Conservation (phyloP, 2,329 filamentous ascomycete genomes). For the Plectosphaerella plurivora region DNA sequence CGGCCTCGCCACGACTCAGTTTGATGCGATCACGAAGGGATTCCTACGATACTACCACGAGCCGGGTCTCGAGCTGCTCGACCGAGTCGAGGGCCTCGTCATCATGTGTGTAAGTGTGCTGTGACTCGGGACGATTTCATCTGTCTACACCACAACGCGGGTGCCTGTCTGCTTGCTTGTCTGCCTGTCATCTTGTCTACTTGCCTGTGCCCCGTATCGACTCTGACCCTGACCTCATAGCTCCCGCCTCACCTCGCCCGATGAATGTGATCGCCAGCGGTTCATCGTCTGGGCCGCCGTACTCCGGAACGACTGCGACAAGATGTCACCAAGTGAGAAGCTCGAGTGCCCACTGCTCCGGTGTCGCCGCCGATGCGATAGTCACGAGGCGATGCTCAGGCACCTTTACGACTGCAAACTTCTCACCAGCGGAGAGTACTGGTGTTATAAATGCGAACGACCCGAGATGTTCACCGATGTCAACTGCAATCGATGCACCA, state of each 20-base stretch:
- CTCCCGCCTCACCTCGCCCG: constrained; percentile 35
- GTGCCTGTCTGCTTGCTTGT: not conserved
- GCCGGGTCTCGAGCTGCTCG: constrained; percentile 7
- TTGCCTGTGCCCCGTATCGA: not conserved
- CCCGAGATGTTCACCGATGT: constrained; percentile 48
- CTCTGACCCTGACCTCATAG: constrained; percentile 21
- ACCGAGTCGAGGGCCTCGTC: constrained; percentile 11
- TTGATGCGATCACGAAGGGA: constrained; percentile 24
- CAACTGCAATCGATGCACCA: constrained; percentile 44
- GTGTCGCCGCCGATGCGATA: constrained; percentile 43
- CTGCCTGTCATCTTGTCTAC: not conserved
- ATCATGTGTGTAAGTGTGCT: constrained; percentile 28
- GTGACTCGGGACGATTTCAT: not conserved
- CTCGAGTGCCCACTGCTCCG: constrained; percentile 47
- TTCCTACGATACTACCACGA: constrained; percentile 18
- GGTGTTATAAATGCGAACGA: constrained; percentile 50
- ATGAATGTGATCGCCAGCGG: constrained; percentile 47
- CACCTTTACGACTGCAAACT: constrained; percentile 45
- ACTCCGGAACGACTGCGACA: constrained; percentile 44
- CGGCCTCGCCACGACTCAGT: constrained; percentile 25
- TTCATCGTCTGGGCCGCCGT: constrained; percentile 55
- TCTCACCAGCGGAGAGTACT: constrained; percentile 47
- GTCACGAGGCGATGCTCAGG: constrained; percentile 50
- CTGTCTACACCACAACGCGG: not conserved
- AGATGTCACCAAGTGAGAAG: constrained; percentile 42